Conservation (phyloP, 2,329 filamentous ascomycete species). For the Trichoderma hamatum region DNA sequence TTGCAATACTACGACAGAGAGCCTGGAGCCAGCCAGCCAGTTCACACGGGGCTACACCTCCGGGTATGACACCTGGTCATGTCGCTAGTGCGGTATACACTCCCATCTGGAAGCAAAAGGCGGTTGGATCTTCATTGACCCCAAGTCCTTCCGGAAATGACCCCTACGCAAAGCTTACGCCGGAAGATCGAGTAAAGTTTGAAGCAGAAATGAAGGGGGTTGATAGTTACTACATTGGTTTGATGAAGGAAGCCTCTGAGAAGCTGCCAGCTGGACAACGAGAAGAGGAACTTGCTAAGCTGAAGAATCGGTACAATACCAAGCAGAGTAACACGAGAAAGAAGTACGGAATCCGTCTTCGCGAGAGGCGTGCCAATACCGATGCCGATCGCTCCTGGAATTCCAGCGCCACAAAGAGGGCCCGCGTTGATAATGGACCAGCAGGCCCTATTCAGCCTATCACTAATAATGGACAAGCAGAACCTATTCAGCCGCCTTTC, state of each 20-base stretch:
- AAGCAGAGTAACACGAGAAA: constrained; percentile 61
- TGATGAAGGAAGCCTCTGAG: constrained; percentile 48
- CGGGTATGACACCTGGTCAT: not conserved
- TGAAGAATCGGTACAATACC: constrained; percentile 58
- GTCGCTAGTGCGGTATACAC: not conserved
- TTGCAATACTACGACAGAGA: not conserved
- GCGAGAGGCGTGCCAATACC: constrained; percentile 50
- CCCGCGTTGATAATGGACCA: constrained; percentile 28
- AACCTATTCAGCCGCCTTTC: constrained; percentile 1
- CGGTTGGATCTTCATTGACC: not conserved
- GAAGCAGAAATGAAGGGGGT: constrained; percentile 37
- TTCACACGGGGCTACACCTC: not conserved
- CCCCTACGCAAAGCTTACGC: constrained; percentile 51
- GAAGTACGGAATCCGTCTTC: constrained; percentile 59
- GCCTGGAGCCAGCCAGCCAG: not conserved
- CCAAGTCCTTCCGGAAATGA: constrained; percentile 36
- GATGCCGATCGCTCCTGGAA: constrained; percentile 41
- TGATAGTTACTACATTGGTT: constrained; percentile 43
- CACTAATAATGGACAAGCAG: constrained; percentile 1
- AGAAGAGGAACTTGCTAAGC: constrained; percentile 43
- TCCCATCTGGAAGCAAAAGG: not conserved
- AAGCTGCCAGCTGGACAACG: constrained; percentile 40
- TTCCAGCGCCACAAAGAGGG: constrained; percentile 31
- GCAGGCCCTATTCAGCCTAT: constrained; percentile 13
- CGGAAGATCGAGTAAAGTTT: constrained; percentile 34